Conservation (phyloP, 23 red algal species). For the Gracilaria domingensis region DNA sequence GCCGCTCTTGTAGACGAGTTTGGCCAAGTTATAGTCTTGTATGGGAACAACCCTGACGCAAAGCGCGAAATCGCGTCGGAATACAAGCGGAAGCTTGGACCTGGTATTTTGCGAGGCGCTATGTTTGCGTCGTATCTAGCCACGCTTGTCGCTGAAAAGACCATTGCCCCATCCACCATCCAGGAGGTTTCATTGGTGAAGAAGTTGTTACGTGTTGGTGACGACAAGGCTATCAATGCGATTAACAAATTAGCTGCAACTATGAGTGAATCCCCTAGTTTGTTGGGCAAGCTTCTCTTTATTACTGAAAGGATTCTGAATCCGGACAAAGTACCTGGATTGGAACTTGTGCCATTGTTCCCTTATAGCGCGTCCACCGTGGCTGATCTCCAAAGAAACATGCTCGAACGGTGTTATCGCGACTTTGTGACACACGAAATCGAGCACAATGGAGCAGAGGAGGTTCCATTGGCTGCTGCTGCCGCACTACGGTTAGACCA, state of each 20-base stretch:
- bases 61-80: constrained; percentile 72
- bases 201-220: constrained; percentile 39
- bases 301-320: constrained; percentile 67
- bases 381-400: constrained; percentile 71
- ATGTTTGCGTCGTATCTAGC: constrained; percentile 66
- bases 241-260: constrained; percentile 65
- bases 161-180: constrained; percentile 65
- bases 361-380: constrained; percentile 75
- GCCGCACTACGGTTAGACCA: constrained; percentile 51
- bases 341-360: constrained; percentile 58
- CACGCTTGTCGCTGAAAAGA: constrained; percentile 63
- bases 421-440: constrained; percentile 67
- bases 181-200: constrained; percentile 67
- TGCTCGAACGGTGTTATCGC: constrained; percentile 70
- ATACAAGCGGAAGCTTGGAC: constrained; percentile 75
- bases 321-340: constrained; percentile 1
- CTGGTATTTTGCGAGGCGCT: constrained; percentile 65
- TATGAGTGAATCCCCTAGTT: constrained; percentile 65
- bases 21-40: constrained; percentile 77
- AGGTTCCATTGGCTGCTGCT: constrained; percentile 58
- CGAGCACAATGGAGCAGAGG: constrained; percentile 48
- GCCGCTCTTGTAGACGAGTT: constrained; percentile 68
- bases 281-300: constrained; percentile 88
- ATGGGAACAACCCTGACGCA: constrained; percentile 58
- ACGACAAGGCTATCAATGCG: constrained; percentile 46